Evolutionary conservation across 306 rosid species (phyloP), one percentile per base, ranked within the genome.

Genomic region (Castanea sativa): DNA sequence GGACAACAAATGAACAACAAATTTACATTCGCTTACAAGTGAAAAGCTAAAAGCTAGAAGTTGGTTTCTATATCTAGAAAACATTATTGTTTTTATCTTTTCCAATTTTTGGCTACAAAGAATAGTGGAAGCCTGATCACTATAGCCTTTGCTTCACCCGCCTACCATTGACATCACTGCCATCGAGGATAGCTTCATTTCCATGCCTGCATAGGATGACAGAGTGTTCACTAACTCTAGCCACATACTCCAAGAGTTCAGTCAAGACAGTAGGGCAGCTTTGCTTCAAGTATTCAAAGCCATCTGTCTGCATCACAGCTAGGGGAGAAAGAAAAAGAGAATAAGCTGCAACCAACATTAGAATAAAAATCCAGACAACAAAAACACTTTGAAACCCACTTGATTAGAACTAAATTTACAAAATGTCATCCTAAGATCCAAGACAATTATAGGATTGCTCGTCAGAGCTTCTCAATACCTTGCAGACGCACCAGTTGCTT

Each of bases 251-350:
- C 90, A 94, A 69, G 67, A 93, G 92, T 74, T 93, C 97, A 1
- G 97, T 89, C 80, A 93, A 86, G 52, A 93, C 93, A 41, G 93
- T 73, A 0, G 97, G 97, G 80, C 98, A 93, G 74, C 98, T 93
- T 84, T 90, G 90, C 92, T 85, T 93, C 89, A 93, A 89, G 87
- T 93, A 90, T 77, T 87, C 92, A 75, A 90, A 93, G 52, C 98
- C 98, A 78, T 91, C 98, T 13, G 98, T 91, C 78, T 90, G 91
- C 97, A 93, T 93, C 81, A 93, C 97, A 83, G 92, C 98, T 93
- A 86, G 76, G 49, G 84, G 74, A 55, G 59, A 77, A 67, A 69
- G 71, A 64, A 69, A 20, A 49, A 13, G 35, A 45, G 5, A 77
- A 79, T 41, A 53, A n/a, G 56, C 65, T 19, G 73, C 51, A 69